These are phyloP conservation scores for Buddleja alternifolia DNA, from an alignment of 257 asterid genomes.

Conservation along the genomic window DNA sequence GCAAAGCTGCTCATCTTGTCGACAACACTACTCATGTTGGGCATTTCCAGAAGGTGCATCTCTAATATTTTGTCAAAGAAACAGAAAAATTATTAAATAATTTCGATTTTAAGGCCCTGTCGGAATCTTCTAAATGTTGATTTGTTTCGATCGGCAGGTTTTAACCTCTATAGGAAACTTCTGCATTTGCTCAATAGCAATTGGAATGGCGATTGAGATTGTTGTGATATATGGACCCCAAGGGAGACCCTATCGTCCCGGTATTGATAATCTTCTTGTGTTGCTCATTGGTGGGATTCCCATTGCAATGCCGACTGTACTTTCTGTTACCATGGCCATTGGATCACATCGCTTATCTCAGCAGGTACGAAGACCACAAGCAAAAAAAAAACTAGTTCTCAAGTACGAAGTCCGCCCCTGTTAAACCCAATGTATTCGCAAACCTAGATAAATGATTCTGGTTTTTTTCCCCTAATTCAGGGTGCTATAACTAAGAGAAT, in stretches of 20 bases:
- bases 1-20: constrained; percentile 61
- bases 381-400: neutral
- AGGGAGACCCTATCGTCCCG: constrained; percentile 24
- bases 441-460: neutral
- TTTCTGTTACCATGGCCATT: constrained; percentile 46
- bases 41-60: constrained; percentile 51
- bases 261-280: constrained; percentile 42
- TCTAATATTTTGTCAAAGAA: neutral
- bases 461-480: constrained; percentile 21
- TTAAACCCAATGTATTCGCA: neutral
- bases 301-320: constrained; percentile 48
- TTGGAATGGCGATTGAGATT: constrained; percentile 41
- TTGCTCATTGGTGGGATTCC: constrained; percentile 45
- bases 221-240: constrained; percentile 33
- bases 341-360: constrained; percentile 46
- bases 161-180: constrained; percentile 43
- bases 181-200: constrained; percentile 44
- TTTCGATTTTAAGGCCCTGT: neutral
- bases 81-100: too few relatives aligned
- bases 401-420: neutral
- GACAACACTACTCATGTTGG: constrained; percentile 54
- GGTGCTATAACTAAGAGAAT: constrained; percentile 46
- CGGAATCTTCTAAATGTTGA: neutral
- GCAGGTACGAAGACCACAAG: constrained; percentile 32
- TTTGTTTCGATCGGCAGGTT: constrained; percentile 29